A percentile compares a stretch with the other conserved stretches of the same genome.
phyloP scores from a whole-genome alignment of 2,329 filamentous ascomycete genomes.

The Calcarisporium arbuscula region DNA sequence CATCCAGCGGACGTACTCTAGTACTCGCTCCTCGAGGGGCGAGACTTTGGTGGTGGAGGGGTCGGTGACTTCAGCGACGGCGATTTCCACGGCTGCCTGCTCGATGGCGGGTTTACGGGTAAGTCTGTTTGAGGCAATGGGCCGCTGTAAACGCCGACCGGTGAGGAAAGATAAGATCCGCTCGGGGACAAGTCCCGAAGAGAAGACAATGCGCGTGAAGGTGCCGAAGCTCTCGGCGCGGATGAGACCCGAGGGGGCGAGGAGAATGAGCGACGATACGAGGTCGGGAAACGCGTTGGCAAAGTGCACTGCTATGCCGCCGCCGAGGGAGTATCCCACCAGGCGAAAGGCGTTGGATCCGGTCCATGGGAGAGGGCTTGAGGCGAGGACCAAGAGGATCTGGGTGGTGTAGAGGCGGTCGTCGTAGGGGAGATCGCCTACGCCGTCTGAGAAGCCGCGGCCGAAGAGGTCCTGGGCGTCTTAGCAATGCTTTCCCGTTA shows the following conservation, averaged over 20 bases:
- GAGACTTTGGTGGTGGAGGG: conserved; percentile 21
- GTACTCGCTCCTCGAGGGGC: conserved; percentile 40
- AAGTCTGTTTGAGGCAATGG: conserved; percentile 44
- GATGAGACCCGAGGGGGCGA: conserved; percentile 75
- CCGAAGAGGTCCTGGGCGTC: conserved; percentile 56
- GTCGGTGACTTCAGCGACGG: conserved; percentile 33
- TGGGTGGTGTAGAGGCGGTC: conserved; percentile 67
- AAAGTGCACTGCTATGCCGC: conserved; percentile 70
- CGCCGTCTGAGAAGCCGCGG: conserved; percentile 59
- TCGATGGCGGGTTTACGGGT: conserved; percentile 19
- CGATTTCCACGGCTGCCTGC: conserved; percentile 26
- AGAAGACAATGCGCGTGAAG: conserved; percentile 44
- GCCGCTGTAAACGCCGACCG: conserved; percentile 39
- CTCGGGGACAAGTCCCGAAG: conserved; percentile 48
- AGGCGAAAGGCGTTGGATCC: conserved; percentile 53
- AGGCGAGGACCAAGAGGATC: conserved; percentile 63
- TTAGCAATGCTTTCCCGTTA: no score
- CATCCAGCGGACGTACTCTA: conserved; percentile 52
- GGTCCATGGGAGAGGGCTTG: conserved; percentile 64
- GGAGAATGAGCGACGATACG: conserved; percentile 63
- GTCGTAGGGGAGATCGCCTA: conserved; percentile 63
- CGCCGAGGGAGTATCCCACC: conserved; percentile 77
- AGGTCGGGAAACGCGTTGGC: conserved; percentile 65
- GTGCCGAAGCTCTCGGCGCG: conserved; percentile 46
- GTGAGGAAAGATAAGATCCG: conserved; percentile 43